phyloP scores from a whole-genome alignment of 257 asterid genomes.

The Petrea volubilis region DNA sequence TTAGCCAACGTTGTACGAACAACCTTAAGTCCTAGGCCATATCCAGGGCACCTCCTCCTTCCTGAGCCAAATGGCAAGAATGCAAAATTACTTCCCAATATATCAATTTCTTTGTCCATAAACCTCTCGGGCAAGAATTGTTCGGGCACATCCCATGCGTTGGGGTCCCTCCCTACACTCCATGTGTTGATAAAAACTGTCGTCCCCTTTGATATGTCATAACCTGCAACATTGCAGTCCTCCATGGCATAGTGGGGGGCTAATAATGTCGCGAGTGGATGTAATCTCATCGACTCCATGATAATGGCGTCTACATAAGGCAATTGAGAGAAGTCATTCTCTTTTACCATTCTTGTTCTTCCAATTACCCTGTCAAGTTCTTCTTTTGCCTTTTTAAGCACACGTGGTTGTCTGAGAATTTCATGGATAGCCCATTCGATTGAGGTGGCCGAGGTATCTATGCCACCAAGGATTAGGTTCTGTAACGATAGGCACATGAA shows the following conservation, averaged over 20 bases:
- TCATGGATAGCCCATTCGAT: conserved; percentile 44
- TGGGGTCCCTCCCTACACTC: conserved; percentile 33
- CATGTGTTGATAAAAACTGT: conserved; percentile 24
- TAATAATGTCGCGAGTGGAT: conserved; percentile 33
- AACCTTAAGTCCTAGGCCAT: conserved; percentile 19
- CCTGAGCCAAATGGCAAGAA: conserved; percentile 31
- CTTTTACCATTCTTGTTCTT: conserved; percentile 43
- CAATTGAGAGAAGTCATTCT: conserved; percentile 27
- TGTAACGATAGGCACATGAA: neutral
- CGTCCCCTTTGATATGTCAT: conserved; percentile 29
- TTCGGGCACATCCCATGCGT: conserved; percentile 10
- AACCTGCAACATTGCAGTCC: conserved; percentile 30
- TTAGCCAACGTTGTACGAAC: neutral
- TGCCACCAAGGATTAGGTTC: conserved; percentile 31
- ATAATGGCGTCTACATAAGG: conserved; percentile 41
- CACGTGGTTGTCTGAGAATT: conserved; percentile 24
- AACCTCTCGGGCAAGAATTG: conserved; percentile 33
- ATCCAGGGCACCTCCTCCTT: conserved; percentile 26
- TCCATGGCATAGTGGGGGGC: conserved; percentile 25
- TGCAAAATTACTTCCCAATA: conserved; percentile 21
- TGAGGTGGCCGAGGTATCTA: conserved; percentile 33
- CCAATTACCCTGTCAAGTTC: conserved; percentile 39
- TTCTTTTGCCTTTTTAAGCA: conserved; percentile 30
- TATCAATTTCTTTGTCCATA: conserved; percentile 8
- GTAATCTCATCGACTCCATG: conserved; percentile 38